Evolutionary conservation across 495 filamentous ascomycete species (phyloP), one percentile per base, ranked within the genome.

Genomic region (Aspergillus indologenus): DNA sequence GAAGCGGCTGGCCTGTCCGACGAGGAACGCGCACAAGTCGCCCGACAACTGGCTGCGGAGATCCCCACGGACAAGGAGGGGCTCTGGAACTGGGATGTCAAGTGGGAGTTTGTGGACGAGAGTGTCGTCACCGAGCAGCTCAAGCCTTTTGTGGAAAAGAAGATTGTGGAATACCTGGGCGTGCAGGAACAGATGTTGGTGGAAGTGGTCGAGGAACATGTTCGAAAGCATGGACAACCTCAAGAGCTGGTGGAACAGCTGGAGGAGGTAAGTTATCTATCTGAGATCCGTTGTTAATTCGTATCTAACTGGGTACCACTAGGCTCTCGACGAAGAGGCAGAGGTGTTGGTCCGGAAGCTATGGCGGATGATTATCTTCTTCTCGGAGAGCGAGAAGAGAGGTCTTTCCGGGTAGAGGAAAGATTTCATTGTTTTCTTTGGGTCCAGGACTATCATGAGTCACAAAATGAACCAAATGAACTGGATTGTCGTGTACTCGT

Each of bases 341-440:
- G 92, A 96, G 71, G 89, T 87, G 11, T 76, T 98, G 62, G 94
- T 98, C 19, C 93, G 89, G 83, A 98, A 97, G 75, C 81, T 98
- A 24, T 98, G 94, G 94, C 84, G 94, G 47, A 95, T 98, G 92
- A 83, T 96, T 51, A 96, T 98, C 70, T 98, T 97, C 87, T 98
- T 92, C 66, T 93, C 90, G 23, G 94, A 98, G 75, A 88, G 86
- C 66, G 94, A 96, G 83, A 96, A 94, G 78, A 82, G 91, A 57
- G 93, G 94, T 0, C 75, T 95, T 42, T 90, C 89, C 23, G 84
- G 85, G 20, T 90, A 78, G 57, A 54, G 22, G 15, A 14, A 5
- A 15, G n/a, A 5, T 43, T 9, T 19, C 19, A 47, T 20, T 22
- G 7, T 54, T 24, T 21, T 21, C 3, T 42, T 44, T n/a, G 15